Conservation (phyloP, 768 basidiomycete genomes). For the Suillus spraguei region DNA sequence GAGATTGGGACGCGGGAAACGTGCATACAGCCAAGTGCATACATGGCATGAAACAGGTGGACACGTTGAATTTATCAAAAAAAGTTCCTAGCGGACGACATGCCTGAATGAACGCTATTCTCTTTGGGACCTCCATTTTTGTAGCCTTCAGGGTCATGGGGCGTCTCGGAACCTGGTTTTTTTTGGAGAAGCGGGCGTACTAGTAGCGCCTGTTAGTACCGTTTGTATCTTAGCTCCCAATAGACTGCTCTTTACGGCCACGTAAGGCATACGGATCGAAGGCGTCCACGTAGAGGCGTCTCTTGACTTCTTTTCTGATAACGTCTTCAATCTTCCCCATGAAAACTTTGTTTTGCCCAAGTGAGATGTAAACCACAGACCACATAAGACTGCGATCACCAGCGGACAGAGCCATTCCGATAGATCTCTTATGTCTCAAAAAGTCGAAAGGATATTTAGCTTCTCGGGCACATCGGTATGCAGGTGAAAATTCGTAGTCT, state of each 20-base stretch:
- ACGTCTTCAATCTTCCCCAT: conserved; percentile 44
- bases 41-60: background rate
- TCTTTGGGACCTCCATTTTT: background rate
- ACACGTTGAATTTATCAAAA: background rate
- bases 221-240: background rate
- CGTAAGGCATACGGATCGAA: conserved; percentile 17
- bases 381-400: conserved; percentile 37
- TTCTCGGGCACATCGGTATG: conserved; percentile 38
- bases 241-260: conserved; percentile 2
- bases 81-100: background rate
- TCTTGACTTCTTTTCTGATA: conserved; percentile 36
- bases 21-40: background rate
- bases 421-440: conserved; percentile 31
- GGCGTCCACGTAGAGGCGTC: conserved; percentile 32
- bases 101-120: background rate
- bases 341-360: conserved; percentile 35
- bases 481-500: conserved; percentile 25
- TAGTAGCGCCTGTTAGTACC: background rate
- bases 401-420: conserved; percentile 37
- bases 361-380: conserved; percentile 35
- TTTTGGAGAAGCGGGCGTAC: background rate
- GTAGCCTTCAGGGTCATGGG: background rate
- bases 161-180: background rate
- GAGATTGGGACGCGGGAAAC: no score
- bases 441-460: conserved; percentile 42